Percentiles rank a stretch among this genome's conserved stretches.
phyloP scores from a whole-genome alignment of 202 grass and related monocot species.

The Dendrocalamus latiflorus region DNA sequence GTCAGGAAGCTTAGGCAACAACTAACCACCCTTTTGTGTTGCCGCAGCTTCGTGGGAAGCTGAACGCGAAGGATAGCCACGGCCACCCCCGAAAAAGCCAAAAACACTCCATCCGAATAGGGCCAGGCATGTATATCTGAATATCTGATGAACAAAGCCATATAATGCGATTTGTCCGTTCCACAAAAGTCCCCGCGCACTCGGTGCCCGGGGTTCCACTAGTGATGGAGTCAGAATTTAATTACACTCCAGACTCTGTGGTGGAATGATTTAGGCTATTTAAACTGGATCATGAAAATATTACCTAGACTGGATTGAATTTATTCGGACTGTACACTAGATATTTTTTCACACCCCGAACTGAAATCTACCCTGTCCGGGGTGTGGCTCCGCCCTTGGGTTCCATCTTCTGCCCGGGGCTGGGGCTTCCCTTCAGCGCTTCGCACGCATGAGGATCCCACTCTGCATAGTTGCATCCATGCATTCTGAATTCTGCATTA shows the following conservation, averaged over 20 bases:
- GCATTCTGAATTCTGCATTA: background rate
- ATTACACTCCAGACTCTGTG: no score
- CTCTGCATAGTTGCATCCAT: background rate
- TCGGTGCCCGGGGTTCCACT: background rate
- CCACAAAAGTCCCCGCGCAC: background rate
- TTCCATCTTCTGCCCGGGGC: background rate
- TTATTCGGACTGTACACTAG: no score
- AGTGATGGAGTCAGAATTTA: no score
- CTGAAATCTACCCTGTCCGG: no score
- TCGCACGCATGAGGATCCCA: background rate
- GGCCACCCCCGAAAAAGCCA: background rate
- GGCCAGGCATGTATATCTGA: background rate
- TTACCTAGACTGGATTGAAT: no score
- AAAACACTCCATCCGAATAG: background rate
- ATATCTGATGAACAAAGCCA: background rate
- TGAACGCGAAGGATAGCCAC: background rate
- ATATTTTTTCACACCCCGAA: no score
- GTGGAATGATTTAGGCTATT: no score
- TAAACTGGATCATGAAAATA: no score
- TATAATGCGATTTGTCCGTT: background rate
- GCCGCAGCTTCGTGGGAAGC: background rate
- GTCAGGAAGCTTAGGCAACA: background rate
- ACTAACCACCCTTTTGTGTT: background rate
- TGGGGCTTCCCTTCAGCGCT: background rate
- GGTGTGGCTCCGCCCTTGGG: no score